Evolutionary conservation across 1,284 basidiomycete genomes (phyloP).

Genomic region (Apiotrichum veenhuisii): DNA sequence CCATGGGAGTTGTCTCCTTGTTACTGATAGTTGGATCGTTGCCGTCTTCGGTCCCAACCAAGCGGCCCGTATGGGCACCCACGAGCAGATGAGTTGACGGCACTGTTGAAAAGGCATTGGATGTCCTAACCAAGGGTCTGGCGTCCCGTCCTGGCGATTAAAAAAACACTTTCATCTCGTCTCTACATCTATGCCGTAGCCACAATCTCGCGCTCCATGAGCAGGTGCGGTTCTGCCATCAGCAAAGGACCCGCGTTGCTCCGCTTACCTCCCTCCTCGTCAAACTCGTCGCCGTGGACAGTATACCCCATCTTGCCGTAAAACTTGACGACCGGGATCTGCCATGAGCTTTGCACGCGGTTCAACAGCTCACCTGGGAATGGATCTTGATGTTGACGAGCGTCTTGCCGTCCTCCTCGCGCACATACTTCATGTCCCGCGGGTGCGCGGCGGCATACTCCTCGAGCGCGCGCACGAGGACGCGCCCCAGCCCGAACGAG

Average conservation of each 20-base stretch:
- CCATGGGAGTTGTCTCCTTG: too few relatives aligned
- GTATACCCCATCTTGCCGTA: slow-evolving; percentile 59
- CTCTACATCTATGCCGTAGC: background rate
- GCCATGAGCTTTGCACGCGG: background rate
- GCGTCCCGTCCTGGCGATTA: too few relatives aligned
- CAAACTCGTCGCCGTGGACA: slow-evolving; percentile 58
- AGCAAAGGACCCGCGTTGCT: background rate
- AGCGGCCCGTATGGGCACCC: too few relatives aligned
- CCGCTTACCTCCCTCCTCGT: slow-evolving; percentile 54
- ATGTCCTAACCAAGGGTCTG: too few relatives aligned
- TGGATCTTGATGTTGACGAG: slow-evolving; percentile 32
- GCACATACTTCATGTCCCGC: slow-evolving; percentile 9
- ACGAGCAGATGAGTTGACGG: too few relatives aligned
- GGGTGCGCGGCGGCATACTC: slow-evolving; percentile 19
- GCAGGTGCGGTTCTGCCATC: slow-evolving; percentile 8
- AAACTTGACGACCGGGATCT: slow-evolving; percentile 43
- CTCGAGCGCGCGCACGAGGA: slow-evolving; percentile 31
- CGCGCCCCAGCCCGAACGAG: slow-evolving; percentile 38
- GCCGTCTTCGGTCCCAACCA: too few relatives aligned
- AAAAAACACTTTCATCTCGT: too few relatives aligned
- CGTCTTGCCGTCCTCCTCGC: slow-evolving; percentile 18
- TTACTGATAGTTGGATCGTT: too few relatives aligned
- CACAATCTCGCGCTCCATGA: slow-evolving; percentile 13
- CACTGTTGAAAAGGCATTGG: too few relatives aligned
- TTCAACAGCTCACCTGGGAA: slow-evolving; percentile 30